These are phyloP conservation scores for Mycotypha africana DNA, from an alignment of 371 early-diverging fungal species.

Conservation along the genomic window DNA sequence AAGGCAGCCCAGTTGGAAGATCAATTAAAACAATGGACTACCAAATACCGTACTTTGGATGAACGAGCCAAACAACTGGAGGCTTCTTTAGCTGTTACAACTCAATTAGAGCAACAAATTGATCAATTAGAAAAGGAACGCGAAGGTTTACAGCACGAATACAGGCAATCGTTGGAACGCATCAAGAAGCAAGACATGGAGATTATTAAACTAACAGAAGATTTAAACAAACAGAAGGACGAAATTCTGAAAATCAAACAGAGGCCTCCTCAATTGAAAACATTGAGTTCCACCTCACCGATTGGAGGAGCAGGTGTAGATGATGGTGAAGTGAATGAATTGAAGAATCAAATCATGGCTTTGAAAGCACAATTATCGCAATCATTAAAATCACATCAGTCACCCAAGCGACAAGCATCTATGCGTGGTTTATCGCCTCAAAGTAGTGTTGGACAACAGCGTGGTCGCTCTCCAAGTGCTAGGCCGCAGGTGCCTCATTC, in stretches of 20 bases:
- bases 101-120: conserved; percentile 41
- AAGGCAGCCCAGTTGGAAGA: conserved; percentile 58
- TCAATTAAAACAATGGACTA: conserved; percentile 63
- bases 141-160: conserved; percentile 41
- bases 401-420: conserved; percentile 41
- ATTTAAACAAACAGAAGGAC: conserved; percentile 57
- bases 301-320: conserved; percentile 7
- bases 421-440: conserved; percentile 34
- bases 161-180: conserved; percentile 48
- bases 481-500: conserved; percentile 33
- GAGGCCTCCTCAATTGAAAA: conserved; percentile 6
- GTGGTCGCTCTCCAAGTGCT: conserved; percentile 19
- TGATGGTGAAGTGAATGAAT: conserved; percentile 36
- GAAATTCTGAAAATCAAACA: conserved; percentile 66
- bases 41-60: conserved; percentile 60
- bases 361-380: conserved; percentile 50
- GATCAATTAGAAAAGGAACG: conserved; percentile 46
- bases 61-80: conserved; percentile 46
- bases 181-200: conserved; percentile 63
- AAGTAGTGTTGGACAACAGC: conserved; percentile 22
- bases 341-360: conserved; percentile 46
- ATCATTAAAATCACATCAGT: conserved; percentile 25
- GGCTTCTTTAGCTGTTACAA: conserved; percentile 37
- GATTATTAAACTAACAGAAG: conserved; percentile 55
- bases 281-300: conserved; percentile 1